Evolutionary conservation across 1,139 yeast species (phyloP).

Genomic region (Debaryomycetaceae sp.): DNA sequence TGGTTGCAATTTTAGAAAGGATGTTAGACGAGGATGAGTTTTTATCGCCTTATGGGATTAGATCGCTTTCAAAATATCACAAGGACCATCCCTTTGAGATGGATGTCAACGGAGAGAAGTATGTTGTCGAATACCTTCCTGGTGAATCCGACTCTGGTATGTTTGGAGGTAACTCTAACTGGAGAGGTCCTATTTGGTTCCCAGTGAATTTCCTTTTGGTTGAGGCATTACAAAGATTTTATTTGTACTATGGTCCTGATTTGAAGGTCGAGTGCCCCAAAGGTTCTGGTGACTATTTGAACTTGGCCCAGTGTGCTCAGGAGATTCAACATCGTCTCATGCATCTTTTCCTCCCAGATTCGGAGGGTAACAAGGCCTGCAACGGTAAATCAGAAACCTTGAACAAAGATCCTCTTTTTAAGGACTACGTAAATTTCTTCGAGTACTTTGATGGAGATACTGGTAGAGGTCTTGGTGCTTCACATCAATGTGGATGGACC

Average conservation of each 20-base stretch:
- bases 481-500: slow-evolving; percentile 98
- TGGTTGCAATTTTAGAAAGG: slow-evolving; percentile 69
- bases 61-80: slow-evolving; percentile 87
- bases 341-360: slow-evolving; percentile 72
- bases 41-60: slow-evolving; percentile 80
- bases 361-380: slow-evolving; percentile 71
- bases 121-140: slow-evolving; percentile 76
- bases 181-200: slow-evolving; percentile 99
- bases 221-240: slow-evolving; percentile 86
- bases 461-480: slow-evolving; percentile 92
- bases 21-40: slow-evolving; percentile 91
- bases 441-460: slow-evolving; percentile 96
- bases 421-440: slow-evolving; percentile 74
- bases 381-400: slow-evolving; percentile 65
- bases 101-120: slow-evolving; percentile 78
- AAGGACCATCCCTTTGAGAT: slow-evolving; percentile 82
- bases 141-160: slow-evolving; percentile 94
- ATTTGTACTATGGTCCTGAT: slow-evolving; percentile 83
- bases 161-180: slow-evolving; percentile 96
- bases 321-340: slow-evolving; percentile 86
- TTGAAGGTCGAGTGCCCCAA: slow-evolving; percentile 89
- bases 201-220: slow-evolving; percentile 87
- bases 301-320: slow-evolving; percentile 90
- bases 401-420: slow-evolving; percentile 70
- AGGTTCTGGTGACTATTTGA: slow-evolving; percentile 77